Conservation (phyloP, 176 grass and related monocot genomes). For the Tillandsia fasciculata region DNA sequence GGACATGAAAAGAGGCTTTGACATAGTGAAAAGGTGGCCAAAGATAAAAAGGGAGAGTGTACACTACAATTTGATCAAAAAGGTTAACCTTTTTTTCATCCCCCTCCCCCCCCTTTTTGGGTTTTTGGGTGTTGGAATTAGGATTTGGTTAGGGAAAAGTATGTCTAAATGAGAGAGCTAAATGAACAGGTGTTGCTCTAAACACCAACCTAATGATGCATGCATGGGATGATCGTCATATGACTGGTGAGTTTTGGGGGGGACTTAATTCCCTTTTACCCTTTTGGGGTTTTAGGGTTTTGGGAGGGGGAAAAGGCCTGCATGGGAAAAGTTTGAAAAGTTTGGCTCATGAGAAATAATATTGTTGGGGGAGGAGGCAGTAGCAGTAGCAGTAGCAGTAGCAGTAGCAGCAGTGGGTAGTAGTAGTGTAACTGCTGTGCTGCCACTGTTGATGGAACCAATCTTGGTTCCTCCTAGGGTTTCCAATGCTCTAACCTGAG, state of each 20-base stretch:
- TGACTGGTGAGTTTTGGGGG: slow-evolving; percentile 22
- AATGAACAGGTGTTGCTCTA: slow-evolving; percentile 15
- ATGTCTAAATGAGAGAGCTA: slow-evolving; percentile 13
- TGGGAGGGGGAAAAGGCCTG: slow-evolving; percentile 19
- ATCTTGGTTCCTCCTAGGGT: slow-evolving; percentile 27
- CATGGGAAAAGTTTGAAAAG: slow-evolving; percentile 18
- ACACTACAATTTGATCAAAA: slow-evolving; percentile 38
- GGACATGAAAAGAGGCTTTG: slow-evolving; percentile 32
- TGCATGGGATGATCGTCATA: slow-evolving; percentile 22
- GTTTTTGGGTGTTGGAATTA: slow-evolving; percentile 40
- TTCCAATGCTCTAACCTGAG: slow-evolving; percentile 78
- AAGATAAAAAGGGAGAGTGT: slow-evolving; percentile 12
- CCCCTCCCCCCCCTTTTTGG: slow-evolving; percentile 4
- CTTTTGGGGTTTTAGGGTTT: slow-evolving; percentile 41
- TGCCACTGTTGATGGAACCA: slow-evolving; percentile 14
- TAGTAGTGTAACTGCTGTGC: neutral
- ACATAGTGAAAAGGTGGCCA: slow-evolving; percentile 19
- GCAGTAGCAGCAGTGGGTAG: too few species aligned
- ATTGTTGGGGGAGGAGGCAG: slow-evolving; percentile 3
- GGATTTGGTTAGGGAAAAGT: slow-evolving; percentile 41
- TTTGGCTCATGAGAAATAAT: slow-evolving; percentile 10
- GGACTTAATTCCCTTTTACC: slow-evolving; percentile 1
- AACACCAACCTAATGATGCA: slow-evolving; percentile 24
- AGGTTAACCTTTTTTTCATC: slow-evolving; percentile 25
- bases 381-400: slow-evolving; percentile 1